phyloP scores from a whole-genome alignment of 305 asterid genomes.

The Fraxinus xanthoxyloides region DNA sequence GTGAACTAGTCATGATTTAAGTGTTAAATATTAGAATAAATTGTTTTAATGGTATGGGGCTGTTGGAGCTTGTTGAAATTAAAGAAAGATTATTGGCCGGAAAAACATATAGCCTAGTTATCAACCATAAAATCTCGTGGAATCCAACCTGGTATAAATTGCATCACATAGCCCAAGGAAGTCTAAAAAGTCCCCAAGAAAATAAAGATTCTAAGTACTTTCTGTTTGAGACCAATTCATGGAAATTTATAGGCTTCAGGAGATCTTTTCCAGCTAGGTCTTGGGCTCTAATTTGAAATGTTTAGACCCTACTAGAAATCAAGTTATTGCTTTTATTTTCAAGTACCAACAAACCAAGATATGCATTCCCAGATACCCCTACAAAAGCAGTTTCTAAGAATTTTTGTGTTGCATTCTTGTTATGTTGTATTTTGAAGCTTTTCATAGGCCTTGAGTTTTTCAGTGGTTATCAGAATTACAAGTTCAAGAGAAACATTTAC shows the following conservation, averaged over 20 bases:
- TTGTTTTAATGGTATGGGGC: neutral
- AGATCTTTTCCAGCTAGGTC: neutral
- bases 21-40: neutral
- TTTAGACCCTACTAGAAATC: neutral
- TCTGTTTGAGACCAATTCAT: neutral
- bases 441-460: neutral
- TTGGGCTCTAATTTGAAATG: neutral
- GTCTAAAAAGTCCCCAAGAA: neutral
- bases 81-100: neutral
- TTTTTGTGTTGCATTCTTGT: neutral
- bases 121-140: neutral
- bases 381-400: neutral
- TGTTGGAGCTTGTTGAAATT: neutral
- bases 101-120: neutral
- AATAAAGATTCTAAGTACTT: neutral
- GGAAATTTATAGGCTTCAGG: neutral
- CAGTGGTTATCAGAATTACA: neutral
- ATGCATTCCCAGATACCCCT: neutral
- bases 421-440: neutral
- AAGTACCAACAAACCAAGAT: neutral
- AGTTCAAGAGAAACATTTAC: neutral
- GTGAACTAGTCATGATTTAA: neutral
- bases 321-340: neutral
- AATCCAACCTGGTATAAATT: neutral
- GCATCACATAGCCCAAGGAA: neutral